Evolutionary conservation across 352 stramenopile genomes (phyloP).

Genomic region (Phytophthora pisi): DNA sequence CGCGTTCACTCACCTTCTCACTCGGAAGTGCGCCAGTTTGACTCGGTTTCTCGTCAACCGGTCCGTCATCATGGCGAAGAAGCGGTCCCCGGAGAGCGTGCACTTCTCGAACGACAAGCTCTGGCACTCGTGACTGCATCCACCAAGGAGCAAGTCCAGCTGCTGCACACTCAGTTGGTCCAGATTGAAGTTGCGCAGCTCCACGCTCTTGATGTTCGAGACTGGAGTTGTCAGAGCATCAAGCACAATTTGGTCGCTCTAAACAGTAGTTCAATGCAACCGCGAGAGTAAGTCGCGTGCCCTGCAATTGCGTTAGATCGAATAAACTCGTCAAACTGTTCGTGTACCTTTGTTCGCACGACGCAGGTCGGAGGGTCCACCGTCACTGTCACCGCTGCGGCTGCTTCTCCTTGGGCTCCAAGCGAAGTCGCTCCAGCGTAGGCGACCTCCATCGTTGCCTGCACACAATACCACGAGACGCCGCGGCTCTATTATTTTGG

Average conservation of each 20-base stretch:
- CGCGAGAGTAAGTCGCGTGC: not conserved
- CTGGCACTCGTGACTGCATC: constrained; percentile 27
- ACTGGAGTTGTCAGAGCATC: constrained; percentile 24
- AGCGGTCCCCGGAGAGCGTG: constrained; percentile 42
- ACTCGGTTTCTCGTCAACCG: constrained; percentile 30
- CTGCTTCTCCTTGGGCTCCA: constrained; percentile 4
- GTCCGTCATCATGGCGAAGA: constrained; percentile 38
- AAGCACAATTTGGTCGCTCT: constrained; percentile 31
- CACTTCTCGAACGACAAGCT: constrained; percentile 49
- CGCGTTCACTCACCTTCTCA: constrained; percentile 30
- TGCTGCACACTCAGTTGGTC: constrained; percentile 30
- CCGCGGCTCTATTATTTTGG: constrained; percentile 26
- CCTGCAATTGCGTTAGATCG: not conserved
- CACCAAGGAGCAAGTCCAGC: constrained; percentile 40
- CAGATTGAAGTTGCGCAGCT: constrained; percentile 36
- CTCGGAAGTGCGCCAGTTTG: constrained; percentile 30
- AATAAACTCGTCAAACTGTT: no score
- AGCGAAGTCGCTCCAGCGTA: not conserved
- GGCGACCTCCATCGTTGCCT: constrained; percentile 11
- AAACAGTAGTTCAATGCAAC: not conserved
- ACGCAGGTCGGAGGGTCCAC: constrained; percentile 23
- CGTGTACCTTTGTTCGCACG: constrained; percentile 23
- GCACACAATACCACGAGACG: not conserved
- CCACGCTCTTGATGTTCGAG: constrained; percentile 31
- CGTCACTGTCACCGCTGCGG: not conserved